Evolutionary conservation across 2,329 filamentous ascomycete genomes (phyloP).

Genomic region (Septoria petroselini): DNA sequence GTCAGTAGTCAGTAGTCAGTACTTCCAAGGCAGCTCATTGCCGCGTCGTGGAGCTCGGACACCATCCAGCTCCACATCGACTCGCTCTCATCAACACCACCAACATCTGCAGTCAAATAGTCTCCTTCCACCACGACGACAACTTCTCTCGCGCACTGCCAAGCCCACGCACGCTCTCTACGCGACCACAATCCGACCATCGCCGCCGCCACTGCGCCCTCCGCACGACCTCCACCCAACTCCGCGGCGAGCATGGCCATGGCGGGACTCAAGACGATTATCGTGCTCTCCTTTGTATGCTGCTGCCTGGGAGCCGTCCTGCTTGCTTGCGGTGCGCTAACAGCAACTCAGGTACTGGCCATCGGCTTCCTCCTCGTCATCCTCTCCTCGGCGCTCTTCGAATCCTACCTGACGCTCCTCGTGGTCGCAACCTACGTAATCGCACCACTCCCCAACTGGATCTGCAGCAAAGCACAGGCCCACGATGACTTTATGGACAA

Average conservation of each 20-base stretch:
- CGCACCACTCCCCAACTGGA: slow-evolving; percentile 94
- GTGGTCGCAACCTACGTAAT: slow-evolving; percentile 94
- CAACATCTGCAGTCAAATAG: too few relatives aligned
- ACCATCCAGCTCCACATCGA: slow-evolving; percentile 10
- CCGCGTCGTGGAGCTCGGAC: not conserved
- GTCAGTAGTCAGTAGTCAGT: not conserved
- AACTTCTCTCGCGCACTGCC: too few relatives aligned
- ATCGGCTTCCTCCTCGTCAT: slow-evolving; percentile 99
- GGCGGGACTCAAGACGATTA: slow-evolving; percentile 97
- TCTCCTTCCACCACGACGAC: too few relatives aligned
- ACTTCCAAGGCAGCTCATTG: not conserved
- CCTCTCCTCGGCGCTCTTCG: slow-evolving; percentile 90
- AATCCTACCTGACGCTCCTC: slow-evolving; percentile 90
- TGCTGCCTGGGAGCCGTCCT: not conserved
- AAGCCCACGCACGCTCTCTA: too few relatives aligned
- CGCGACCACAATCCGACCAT: too few relatives aligned
- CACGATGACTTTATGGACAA: slow-evolving; percentile 95
- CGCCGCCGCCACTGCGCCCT: not conserved
- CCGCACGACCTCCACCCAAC: slow-evolving; percentile 3
- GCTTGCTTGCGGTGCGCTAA: slow-evolving; percentile 19
- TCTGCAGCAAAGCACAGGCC: slow-evolving; percentile 82
- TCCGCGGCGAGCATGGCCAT: slow-evolving; percentile 44
- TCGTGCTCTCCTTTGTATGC: slow-evolving; percentile 90
- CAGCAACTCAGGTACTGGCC: slow-evolving; percentile 68
- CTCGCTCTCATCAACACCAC: too few relatives aligned